These are phyloP conservation scores for Chaetomium globosum DNA, from an alignment of 2,329 filamentous ascomycete genomes.

Conservation along the genomic window DNA sequence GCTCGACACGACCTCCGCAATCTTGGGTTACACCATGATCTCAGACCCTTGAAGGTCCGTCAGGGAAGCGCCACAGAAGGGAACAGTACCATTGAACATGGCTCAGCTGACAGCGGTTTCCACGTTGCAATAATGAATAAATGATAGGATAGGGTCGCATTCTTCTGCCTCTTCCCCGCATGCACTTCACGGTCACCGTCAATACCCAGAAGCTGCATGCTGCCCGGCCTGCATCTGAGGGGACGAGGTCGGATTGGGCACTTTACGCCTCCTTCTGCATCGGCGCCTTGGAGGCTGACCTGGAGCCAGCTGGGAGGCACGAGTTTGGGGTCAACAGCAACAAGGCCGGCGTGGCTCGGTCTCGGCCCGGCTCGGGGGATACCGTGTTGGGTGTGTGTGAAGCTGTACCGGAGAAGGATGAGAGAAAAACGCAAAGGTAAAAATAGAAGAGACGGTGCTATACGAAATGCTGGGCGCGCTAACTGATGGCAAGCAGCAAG, in stretches of 20 bases:
- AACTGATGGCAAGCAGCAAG: neutral
- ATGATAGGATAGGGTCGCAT: constrained; percentile 3
- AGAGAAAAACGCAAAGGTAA: neutral
- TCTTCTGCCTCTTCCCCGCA: constrained; percentile 5
- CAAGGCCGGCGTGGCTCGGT: neutral
- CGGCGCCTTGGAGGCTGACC: neutral
- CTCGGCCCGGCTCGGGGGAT: neutral
- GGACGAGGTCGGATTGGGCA: constrained; percentile 9
- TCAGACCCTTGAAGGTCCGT: constrained; percentile 5
- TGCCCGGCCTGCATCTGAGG: neutral
- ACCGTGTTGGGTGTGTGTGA: neutral
- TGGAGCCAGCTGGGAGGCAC: neutral
- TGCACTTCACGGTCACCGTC: neutral
- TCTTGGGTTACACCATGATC: constrained; percentile 4
- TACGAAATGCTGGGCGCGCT: neutral
- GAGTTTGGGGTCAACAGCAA: neutral
- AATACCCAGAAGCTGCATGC: neutral
- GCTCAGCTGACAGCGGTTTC: constrained; percentile 6
- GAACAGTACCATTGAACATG: constrained; percentile 8
- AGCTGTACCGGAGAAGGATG: neutral
- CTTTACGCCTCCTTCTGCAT: constrained; percentile 1
- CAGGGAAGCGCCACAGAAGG: neutral
- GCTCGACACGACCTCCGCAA: neutral
- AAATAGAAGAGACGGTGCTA: neutral
- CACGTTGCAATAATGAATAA: constrained; percentile 5